Evolutionary conservation across 129 eudicot species (phyloP).

Genomic region (Flaveria robusta): DNA sequence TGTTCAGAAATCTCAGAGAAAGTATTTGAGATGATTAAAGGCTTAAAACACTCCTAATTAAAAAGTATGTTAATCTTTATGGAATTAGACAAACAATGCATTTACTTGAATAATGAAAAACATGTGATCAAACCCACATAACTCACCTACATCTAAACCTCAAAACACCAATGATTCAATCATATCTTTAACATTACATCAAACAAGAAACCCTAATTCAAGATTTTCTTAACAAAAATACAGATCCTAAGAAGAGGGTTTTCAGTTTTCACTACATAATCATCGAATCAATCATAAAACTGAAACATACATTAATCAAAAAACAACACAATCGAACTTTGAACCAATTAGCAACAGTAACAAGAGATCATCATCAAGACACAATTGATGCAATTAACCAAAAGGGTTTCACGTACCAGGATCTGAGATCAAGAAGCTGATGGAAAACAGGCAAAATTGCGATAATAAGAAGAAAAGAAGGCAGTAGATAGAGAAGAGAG

Average conservation of each 20-base stretch:
- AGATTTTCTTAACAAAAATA: neutral
- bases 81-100: slow-evolving; percentile 2
- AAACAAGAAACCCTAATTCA: no score
- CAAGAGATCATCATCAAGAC: neutral
- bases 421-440: slow-evolving; percentile 4
- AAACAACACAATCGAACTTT: neutral
- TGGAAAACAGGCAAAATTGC: neutral
- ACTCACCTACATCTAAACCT: neutral
- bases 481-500: neutral
- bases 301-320: neutral
- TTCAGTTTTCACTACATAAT: neutral
- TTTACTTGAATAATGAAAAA: neutral
- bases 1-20: neutral
- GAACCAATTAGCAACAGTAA: neutral
- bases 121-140: neutral
- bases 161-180: no score
- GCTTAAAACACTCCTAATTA: neutral
- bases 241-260: neutral
- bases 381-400: neutral
- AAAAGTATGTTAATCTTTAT: neutral
- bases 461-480: neutral
- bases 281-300: no score
- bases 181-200: no score
- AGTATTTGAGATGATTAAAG: neutral
- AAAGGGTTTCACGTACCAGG: slow-evolving; percentile 27